Conservation (phyloP, 2,329 filamentous ascomycete genomes). For the Cercospora zeae-maydis region DNA sequence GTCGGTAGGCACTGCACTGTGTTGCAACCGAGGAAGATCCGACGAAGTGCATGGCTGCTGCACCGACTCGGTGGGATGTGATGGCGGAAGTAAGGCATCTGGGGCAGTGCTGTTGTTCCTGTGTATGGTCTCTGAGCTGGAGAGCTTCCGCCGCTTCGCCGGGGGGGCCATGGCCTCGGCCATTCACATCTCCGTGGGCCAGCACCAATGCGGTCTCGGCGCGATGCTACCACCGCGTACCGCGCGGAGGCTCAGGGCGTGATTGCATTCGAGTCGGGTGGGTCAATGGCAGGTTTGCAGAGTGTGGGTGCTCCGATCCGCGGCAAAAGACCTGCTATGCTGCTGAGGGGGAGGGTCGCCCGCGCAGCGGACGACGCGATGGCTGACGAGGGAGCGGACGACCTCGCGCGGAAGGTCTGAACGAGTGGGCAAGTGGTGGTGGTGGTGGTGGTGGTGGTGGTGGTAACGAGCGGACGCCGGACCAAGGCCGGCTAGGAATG, state of each 20-base stretch:
- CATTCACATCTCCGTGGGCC: constrained; percentile 14
- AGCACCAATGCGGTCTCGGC: neutral
- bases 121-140: constrained; percentile 10
- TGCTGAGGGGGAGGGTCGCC: constrained; percentile 2
- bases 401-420: constrained; percentile 28
- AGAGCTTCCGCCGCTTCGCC: constrained; percentile 29
- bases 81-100: neutral
- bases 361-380: constrained; percentile 8
- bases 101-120: constrained; percentile 20
- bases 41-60: neutral
- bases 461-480: constrained; percentile 34
- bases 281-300: neutral
- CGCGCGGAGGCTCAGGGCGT: neutral
- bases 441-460: constrained; percentile 3
- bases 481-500: constrained; percentile 28
- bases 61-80: neutral
- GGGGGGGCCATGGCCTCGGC: constrained; percentile 32
- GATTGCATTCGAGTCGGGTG: neutral
- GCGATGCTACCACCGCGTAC: neutral
- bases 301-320: neutral
- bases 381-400: constrained; percentile 20
- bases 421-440: neutral
- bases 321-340: constrained; percentile 5
- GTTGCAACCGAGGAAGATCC: neutral
- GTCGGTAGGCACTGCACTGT: neutral